A percentile compares a stretch with the other conserved stretches of the same genome.
These are phyloP conservation scores for Candida palmyrensis DNA, from an alignment of 805 yeast species.

Conservation along the genomic window DNA sequence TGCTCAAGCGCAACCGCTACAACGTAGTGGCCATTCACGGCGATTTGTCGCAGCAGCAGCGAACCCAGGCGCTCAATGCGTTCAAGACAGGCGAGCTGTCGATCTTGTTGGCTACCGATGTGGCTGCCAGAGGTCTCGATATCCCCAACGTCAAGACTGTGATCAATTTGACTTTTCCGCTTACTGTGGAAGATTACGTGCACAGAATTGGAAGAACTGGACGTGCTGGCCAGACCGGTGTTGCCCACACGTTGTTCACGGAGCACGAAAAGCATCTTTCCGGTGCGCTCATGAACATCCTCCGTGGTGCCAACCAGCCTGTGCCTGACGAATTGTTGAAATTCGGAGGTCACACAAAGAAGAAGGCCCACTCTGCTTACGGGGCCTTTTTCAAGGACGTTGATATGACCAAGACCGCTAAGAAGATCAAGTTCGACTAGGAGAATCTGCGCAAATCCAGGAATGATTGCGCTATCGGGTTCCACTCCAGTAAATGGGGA, in stretches of 20 bases:
- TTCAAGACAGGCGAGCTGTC: slow-evolving; percentile 78
- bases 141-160: slow-evolving; percentile 96
- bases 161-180: slow-evolving; percentile 91
- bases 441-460: too few relatives aligned
- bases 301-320: slow-evolving; percentile 89
- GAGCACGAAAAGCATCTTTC: slow-evolving; percentile 95
- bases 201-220: slow-evolving; percentile 98
- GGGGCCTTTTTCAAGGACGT: slow-evolving; percentile 97
- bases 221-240: slow-evolving; percentile 93
- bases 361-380: slow-evolving; percentile 95
- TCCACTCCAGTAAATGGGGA: too few relatives aligned
- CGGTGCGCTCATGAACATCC: slow-evolving; percentile 88
- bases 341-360: slow-evolving; percentile 96
- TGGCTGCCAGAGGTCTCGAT: slow-evolving; percentile 96
- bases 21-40: slow-evolving; percentile 94
- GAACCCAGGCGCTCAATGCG: slow-evolving; percentile 79
- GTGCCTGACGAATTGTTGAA: slow-evolving; percentile 94
- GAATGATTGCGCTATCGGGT: too few relatives aligned
- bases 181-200: slow-evolving; percentile 94
- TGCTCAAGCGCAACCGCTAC: slow-evolving; percentile 68
- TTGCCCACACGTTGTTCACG: slow-evolving; percentile 92
- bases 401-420: slow-evolving; percentile 76
- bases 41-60: slow-evolving; percentile 85
- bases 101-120: slow-evolving; percentile 92
- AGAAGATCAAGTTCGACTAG: slow-evolving; percentile 80